Percentiles rank a stretch among this genome's conserved stretches.
phyloP scores from a whole-genome alignment of 129 eudicot genomes.

The Artemisia tridentata region DNA sequence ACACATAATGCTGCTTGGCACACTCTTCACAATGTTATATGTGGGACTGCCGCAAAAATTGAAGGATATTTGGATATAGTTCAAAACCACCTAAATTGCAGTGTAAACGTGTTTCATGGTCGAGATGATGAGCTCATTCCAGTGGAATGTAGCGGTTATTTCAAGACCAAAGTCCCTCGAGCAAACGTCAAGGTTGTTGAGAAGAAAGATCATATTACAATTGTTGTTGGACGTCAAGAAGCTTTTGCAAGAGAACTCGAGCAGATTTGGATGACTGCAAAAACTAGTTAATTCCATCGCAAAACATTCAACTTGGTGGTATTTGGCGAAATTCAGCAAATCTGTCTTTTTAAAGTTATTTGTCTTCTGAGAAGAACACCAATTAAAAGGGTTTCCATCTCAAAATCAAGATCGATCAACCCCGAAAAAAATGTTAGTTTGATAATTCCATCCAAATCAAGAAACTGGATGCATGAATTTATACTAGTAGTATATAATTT shows the following conservation, averaged over 20 bases:
- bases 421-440: constrained; percentile 7
- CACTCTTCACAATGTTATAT: constrained; percentile 86
- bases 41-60: constrained; percentile 76
- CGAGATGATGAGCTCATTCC: constrained; percentile 82
- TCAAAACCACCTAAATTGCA: constrained; percentile 45
- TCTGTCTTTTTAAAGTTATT: constrained; percentile 1
- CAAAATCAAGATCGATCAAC: constrained; percentile 2
- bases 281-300: constrained; percentile 2
- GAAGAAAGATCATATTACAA: constrained; percentile 83
- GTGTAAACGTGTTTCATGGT: constrained; percentile 70
- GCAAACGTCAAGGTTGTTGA: constrained; percentile 60
- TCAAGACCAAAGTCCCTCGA: constrained; percentile 65
- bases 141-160: constrained; percentile 72
- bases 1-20: constrained; percentile 99
- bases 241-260: constrained; percentile 89
- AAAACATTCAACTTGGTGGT: background rate
- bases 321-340: background rate
- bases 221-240: constrained; percentile 81
- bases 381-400: constrained; percentile 2
- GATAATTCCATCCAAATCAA: constrained; percentile 24
- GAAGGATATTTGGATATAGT: constrained; percentile 65
- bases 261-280: constrained; percentile 60
- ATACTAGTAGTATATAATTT: constrained; percentile 17
- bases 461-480: constrained; percentile 26
- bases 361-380: constrained; percentile 1